phyloP scores from a whole-genome alignment of 176 grass and related monocot genomes.

The Luzula sylvatica region DNA sequence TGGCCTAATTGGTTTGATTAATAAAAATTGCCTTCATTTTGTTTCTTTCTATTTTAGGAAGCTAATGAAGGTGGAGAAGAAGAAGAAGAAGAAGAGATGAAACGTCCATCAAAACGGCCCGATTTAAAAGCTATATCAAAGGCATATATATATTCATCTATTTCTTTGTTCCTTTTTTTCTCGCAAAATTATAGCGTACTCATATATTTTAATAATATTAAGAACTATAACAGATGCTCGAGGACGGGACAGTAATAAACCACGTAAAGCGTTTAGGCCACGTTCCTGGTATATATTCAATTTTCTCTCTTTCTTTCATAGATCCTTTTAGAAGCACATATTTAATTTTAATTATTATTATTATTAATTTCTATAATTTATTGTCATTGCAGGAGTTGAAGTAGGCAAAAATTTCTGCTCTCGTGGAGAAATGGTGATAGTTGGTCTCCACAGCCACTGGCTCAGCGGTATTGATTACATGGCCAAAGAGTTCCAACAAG shows the following conservation, averaged over 20 bases:
- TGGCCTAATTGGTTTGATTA: no score
- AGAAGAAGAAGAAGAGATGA: constrained; percentile 31
- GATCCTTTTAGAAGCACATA: background rate
- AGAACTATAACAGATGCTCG: constrained; percentile 3
- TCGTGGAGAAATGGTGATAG: constrained; percentile 80
- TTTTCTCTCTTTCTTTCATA: constrained; percentile 8
- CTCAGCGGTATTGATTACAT: constrained; percentile 92
- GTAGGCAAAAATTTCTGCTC: constrained; percentile 79
- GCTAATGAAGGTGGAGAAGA: constrained; percentile 23
- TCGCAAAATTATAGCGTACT: background rate
- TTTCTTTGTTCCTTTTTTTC: background rate
- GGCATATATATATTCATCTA: constrained; percentile 15
- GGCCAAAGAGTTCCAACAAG: constrained; percentile 48
- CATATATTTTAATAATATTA: background rate
- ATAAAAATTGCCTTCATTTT: constrained; percentile 8
- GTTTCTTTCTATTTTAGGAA: constrained; percentile 19
- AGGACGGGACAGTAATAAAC: constrained; percentile 6
- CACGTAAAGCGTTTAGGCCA: constrained; percentile 12
- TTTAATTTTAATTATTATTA: background rate
- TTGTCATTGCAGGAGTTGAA: constrained; percentile 37
- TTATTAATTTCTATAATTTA: background rate
- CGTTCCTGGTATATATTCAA: constrained; percentile 6
- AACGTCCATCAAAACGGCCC: constrained; percentile 41
- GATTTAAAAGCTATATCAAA: constrained; percentile 56
- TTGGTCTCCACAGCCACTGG: constrained; percentile 90